A percentile compares a stretch with the other conserved stretches of the same genome.
Conservation (phyloP, 441 rosid species). For the Eruca vesicaria region DNA sequence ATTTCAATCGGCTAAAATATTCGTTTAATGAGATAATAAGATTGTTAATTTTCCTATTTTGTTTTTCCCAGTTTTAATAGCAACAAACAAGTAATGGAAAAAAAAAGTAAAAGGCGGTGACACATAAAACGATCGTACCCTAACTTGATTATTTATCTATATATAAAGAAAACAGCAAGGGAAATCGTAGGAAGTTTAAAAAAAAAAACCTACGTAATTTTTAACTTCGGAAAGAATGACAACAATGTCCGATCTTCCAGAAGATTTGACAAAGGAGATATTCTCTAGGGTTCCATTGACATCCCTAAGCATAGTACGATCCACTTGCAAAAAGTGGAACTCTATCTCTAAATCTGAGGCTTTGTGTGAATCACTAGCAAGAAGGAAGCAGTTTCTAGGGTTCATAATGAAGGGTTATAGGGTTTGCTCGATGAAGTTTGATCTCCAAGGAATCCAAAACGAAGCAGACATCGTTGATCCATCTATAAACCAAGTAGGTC, state of each 20-base stretch:
- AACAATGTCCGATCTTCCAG: background rate
- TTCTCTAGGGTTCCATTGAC: background rate
- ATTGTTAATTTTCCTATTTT: too few species aligned
- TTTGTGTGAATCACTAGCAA: background rate
- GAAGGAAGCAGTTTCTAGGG: conserved; percentile 2
- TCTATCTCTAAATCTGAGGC: background rate
- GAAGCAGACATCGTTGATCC: background rate
- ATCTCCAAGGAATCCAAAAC: background rate
- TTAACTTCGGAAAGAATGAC: background rate
- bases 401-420: background rate
- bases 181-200: too few species aligned
- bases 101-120: too few species aligned
- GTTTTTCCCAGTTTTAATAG: too few species aligned
- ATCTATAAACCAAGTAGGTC: background rate
- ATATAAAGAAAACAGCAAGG: too few species aligned
- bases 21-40: too few species aligned
- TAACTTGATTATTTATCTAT: too few species aligned
- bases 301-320: background rate
- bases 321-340: conserved; percentile 1
- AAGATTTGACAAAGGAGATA: background rate
- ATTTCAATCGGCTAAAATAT: too few species aligned
- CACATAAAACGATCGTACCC: background rate
- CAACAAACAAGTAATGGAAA: too few species aligned
- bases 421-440: background rate
- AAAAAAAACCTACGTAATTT: background rate